Conservation (phyloP, 352 stramenopile species). For the Globisporangium apiculatum region DNA sequence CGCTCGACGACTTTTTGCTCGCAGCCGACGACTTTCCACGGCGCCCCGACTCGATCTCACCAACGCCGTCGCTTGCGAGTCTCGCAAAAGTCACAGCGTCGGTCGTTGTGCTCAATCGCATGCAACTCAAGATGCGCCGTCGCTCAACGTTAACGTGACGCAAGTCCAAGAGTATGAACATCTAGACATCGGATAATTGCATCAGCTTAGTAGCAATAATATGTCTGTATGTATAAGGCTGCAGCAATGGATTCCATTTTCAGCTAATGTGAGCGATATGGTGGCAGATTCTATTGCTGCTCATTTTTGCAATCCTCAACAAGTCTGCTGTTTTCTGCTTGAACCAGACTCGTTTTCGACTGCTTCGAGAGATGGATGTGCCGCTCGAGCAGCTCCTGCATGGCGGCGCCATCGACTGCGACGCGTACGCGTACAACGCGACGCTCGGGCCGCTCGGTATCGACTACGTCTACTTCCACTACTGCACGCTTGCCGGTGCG, state of each 20-base stretch:
- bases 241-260: too few relatives aligned
- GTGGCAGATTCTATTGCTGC: too few relatives aligned
- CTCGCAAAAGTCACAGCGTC: conserved; percentile 9
- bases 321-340: too few relatives aligned
- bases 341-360: conserved; percentile 2
- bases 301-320: too few relatives aligned
- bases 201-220: too few relatives aligned
- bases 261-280: too few relatives aligned
- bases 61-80: background rate
- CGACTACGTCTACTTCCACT: conserved; percentile 63
- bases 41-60: conserved; percentile 6
- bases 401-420: conserved; percentile 71
- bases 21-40: conserved; percentile 47
- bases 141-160: conserved; percentile 42
- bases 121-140: conserved; percentile 51
- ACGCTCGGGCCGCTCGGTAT: conserved; percentile 41
- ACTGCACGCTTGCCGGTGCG: conserved; percentile 40
- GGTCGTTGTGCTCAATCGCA: conserved; percentile 31
- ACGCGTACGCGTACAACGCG: conserved; percentile 55
- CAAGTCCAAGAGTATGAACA: too few relatives aligned
- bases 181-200: too few relatives aligned
- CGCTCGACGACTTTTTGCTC: conserved; percentile 58
- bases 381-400: too few relatives aligned
- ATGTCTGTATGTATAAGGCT: too few relatives aligned
- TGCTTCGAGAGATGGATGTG: background rate